A percentile compares a stretch with the other conserved stretches of the same genome.
These are phyloP conservation scores for Fusarium lyarnte DNA, from an alignment of 2,329 filamentous ascomycete genomes.

Conservation along the genomic window DNA sequence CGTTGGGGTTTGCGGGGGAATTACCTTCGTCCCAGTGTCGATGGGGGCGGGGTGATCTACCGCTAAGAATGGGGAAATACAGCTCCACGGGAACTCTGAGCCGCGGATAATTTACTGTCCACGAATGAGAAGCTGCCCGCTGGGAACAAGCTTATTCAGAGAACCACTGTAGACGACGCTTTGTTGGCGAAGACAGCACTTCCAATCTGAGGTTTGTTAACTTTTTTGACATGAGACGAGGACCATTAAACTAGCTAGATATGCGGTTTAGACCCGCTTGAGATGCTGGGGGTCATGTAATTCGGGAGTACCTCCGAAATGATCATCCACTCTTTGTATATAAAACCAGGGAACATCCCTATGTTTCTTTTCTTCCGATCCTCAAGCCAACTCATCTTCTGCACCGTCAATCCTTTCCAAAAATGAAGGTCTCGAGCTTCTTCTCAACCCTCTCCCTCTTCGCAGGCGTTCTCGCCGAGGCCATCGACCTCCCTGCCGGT, in stretches of 20 bases:
- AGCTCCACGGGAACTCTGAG: conserved; percentile 32
- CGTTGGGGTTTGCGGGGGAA: conserved; percentile 30
- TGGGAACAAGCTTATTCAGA: conserved; percentile 19
- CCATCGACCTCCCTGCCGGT: conserved; percentile 37
- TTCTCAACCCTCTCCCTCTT: conserved; percentile 32
- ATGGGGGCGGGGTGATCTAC: conserved; percentile 37
- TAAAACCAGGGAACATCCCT: conserved; percentile 6
- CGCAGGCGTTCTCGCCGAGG: conserved; percentile 26
- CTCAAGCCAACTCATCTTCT: neutral
- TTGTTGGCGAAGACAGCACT: neutral
- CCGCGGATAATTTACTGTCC: conserved; percentile 17
- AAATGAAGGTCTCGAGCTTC: conserved; percentile 38
- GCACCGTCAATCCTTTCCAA: neutral
- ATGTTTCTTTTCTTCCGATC: neutral
- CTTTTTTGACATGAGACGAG: neutral
- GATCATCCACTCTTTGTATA: neutral
- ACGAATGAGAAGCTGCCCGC: neutral
- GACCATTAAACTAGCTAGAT: neutral
- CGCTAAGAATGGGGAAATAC: conserved; percentile 34
- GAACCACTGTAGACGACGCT: neutral
- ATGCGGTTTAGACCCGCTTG: neutral
- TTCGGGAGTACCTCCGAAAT: conserved; percentile 11
- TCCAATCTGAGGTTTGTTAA: neutral
- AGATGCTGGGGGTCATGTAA: conserved; percentile 8
- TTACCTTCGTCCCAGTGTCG: neutral